These are phyloP conservation scores for Aspergillus latus DNA, from an alignment of 2,329 filamentous ascomycete species.

Conservation along the genomic window DNA sequence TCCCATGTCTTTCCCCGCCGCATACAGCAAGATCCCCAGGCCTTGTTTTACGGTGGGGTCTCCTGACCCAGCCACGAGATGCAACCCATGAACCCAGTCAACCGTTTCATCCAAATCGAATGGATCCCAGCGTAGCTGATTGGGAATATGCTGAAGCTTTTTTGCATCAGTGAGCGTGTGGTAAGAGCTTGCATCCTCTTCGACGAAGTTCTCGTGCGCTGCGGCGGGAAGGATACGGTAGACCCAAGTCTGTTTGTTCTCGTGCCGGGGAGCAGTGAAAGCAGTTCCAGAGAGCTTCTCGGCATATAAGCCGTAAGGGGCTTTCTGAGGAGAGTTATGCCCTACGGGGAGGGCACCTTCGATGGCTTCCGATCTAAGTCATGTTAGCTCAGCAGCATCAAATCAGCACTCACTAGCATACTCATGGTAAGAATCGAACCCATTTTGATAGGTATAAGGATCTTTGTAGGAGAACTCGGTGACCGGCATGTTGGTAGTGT, in stretches of 20 bases:
- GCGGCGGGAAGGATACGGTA: constrained; percentile 69
- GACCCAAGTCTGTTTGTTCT: constrained; percentile 71
- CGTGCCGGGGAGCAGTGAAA: constrained; percentile 67
- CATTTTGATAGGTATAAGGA: constrained; percentile 75
- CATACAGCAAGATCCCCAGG: constrained; percentile 77
- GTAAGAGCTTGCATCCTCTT: constrained; percentile 47
- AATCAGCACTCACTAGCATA: constrained; percentile 43
- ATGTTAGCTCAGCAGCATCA: constrained; percentile 19
- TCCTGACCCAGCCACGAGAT: constrained; percentile 74
- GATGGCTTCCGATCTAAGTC: constrained; percentile 69
- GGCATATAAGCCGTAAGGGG: constrained; percentile 74
- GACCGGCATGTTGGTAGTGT: constrained; percentile 55
- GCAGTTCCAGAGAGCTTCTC: constrained; percentile 74
- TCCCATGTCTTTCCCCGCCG: constrained; percentile 76
- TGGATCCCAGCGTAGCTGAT: constrained; percentile 77
- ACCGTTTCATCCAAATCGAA: constrained; percentile 70
- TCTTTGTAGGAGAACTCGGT: constrained; percentile 63
- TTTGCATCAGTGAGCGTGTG: constrained; percentile 44
- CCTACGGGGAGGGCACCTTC: constrained; percentile 72
- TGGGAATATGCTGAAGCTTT: constrained; percentile 72
- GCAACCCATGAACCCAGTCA: constrained; percentile 68
- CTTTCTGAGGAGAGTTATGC: constrained; percentile 80
- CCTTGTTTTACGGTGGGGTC: constrained; percentile 77
- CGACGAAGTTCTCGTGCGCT: constrained; percentile 54
- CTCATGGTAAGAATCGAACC: constrained; percentile 77